Evolutionary conservation across 192 early-diverging fungal species (phyloP), one percentile per base, ranked within the genome.

Genomic region (Gryganskiella cystojenkinii): DNA sequence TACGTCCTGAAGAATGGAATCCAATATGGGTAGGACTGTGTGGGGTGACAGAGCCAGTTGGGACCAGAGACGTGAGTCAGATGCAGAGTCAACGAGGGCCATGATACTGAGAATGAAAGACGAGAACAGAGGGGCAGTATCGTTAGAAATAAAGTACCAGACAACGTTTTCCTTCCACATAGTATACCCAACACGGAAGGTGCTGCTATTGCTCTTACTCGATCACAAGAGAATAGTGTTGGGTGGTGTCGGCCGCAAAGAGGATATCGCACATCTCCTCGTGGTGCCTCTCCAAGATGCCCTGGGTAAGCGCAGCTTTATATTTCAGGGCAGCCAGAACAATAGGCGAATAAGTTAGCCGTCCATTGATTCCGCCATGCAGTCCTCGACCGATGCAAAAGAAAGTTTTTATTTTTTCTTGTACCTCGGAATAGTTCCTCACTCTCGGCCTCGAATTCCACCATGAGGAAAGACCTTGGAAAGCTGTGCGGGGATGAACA

Each of bases 221-320:
- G 5, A 78, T 59, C 0, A 68, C 66, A 15, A 78, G 34, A 43
- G 74, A 78, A 56, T 78, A 78, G 33, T 78, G 65, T 14, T 64
- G 65, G 10, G 50, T 78, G 1, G 56, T 64, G 37, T 78, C 74
- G 0, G 30, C 15, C 3, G 61, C 55, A 59, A 56, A 69, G 13
- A 78, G 24, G n/a, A 78, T 78, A 11, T 78, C 74, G 6, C 57
- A 68, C 10, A 78, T 64, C 30, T 78, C 67, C 28, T 69, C 47
- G 27, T 67, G 27, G 19, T 78, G 74, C 19, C 49, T 47, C 5
- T 78, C 60, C 4, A 69, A 56, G n/a, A 78, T 69, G 17, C 53
- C 74, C 14, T 64, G 57, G 40, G 62, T 78, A 15, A 78, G 50
- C 2, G 54, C 20, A 4, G 20, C 61, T 68, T 46, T 35, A 14